Percentiles rank a stretch among this genome's conserved stretches.
These are phyloP conservation scores for Hericium coralloides DNA, from an alignment of 768 basidiomycete species.

Conservation along the genomic window DNA sequence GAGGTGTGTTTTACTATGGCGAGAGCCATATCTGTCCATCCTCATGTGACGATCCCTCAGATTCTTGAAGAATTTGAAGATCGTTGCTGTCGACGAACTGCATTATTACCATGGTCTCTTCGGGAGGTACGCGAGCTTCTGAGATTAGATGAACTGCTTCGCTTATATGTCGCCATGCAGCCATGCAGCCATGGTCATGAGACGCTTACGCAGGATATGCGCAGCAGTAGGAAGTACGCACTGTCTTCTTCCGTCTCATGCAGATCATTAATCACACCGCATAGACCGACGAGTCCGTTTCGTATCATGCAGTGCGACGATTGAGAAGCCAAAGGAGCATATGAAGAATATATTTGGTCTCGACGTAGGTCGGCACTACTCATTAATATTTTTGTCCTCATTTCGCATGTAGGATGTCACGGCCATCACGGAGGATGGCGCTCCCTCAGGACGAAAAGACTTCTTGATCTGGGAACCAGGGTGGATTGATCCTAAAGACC, in stretches of 20 bases:
- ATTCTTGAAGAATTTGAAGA: constrained; percentile 68
- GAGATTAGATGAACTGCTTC: too few relatives aligned
- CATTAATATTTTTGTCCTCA: not conserved
- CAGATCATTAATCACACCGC: not conserved
- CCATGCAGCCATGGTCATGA: constrained; percentile 73
- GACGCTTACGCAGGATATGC: constrained; percentile 69
- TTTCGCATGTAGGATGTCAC: constrained; percentile 38
- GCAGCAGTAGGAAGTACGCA: constrained; percentile 67
- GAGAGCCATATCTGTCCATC: constrained; percentile 3
- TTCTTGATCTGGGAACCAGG: constrained; percentile 74
- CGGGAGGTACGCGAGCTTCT: constrained; percentile 48
- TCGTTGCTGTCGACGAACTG: constrained; percentile 78
- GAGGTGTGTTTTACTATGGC: constrained; percentile 29
- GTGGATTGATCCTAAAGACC: constrained; percentile 33
- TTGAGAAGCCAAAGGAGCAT: constrained; percentile 64
- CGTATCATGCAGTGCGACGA: constrained; percentile 85
- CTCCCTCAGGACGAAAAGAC: constrained; percentile 75
- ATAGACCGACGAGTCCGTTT: constrained; percentile 51
- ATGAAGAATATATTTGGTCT: constrained; percentile 75
- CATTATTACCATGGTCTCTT: constrained; percentile 80
- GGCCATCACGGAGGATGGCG: constrained; percentile 70
- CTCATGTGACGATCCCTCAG: constrained; percentile 25
- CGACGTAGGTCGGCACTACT: constrained; percentile 21
- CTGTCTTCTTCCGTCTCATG: not conserved
- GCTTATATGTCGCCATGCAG: constrained; percentile 24